Base-by-base conservation (phyloP, 148 eudicot genomes). In the Rhododendron molle region DNA sequence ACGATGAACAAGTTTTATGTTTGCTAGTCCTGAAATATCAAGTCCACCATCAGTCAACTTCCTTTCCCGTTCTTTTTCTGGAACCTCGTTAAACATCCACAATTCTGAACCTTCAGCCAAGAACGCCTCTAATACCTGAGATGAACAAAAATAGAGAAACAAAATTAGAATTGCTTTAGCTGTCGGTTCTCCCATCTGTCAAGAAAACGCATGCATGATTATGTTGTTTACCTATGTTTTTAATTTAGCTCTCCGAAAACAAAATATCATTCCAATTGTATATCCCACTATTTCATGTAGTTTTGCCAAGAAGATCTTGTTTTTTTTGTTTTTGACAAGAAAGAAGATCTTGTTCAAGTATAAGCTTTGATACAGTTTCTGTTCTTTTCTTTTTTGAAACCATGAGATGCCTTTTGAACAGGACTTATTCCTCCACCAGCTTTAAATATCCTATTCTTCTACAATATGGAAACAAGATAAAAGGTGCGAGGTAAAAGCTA, bases 1-100 rank as follows among this genome's bases (percentile, higher is more conserved):
- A 72, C 96, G 94, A 86, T 96, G 99, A 40, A 96, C 91, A 62
- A 96, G 95, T 85, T 95, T 96, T 82, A 93, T 88, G 90, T 95
- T 94, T 87, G 52, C 89, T 84, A 96, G 85, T 65, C 91, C 90
- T 52, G 92, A 82, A 82, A 94, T 89, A 89, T 94, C 96, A 82
- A 94, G 99, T 34, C 99, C 99, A 84, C 96, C 96, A 88, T 96
- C 99, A 67, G 86, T 91, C 89, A 96, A 91, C 88, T 94, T 96
- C 86, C 76, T 92, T 87, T 95, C 94, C 87, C 99, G 90, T 86
- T 94, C 98, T 79, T 84, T 91, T 85, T 90, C 96, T 6, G 92
- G 89, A 87, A 96, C 99, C 86, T 94, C 96, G 86, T 96, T 96
- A 82, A 96, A 92, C 99, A 96, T 92, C 99, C 99, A 96, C 88